Percentiles rank a stretch among this genome's conserved stretches.
These are phyloP conservation scores for Diaporthe vaccinii DNA, from an alignment of 2,329 filamentous ascomycete genomes.

Conservation along the genomic window DNA sequence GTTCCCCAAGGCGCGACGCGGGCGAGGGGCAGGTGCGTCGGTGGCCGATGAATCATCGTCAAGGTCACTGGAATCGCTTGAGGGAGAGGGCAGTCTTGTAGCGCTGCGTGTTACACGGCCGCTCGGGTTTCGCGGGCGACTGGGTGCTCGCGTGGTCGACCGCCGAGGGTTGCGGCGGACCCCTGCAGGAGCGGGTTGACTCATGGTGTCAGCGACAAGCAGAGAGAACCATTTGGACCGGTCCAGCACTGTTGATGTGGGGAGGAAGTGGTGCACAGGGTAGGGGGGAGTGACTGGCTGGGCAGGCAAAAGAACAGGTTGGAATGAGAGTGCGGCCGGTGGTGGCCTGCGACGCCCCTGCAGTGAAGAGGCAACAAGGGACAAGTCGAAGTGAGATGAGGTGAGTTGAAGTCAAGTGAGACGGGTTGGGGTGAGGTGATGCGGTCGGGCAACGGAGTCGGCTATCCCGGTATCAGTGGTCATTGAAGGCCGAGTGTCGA, in stretches of 20 bases:
- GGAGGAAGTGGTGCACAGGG: neutral
- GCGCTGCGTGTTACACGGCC: conserved; percentile 40
- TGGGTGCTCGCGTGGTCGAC: conserved; percentile 29
- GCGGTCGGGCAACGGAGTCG: conserved; percentile 24
- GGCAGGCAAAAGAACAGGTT: neutral
- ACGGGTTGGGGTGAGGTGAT: conserved; percentile 6
- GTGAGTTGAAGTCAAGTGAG: conserved; percentile 14
- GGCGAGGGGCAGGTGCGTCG: conserved; percentile 16
- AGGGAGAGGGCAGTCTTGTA: conserved; percentile 33
- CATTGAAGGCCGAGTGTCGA: neutral
- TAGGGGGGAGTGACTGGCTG: neutral
- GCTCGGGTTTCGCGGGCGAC: conserved; percentile 34
- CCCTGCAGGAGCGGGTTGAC: conserved; percentile 38
- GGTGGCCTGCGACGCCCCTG: conserved; percentile 6
- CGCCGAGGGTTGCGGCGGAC: conserved; percentile 41
- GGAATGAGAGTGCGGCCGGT: neutral
- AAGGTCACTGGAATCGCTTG: conserved; percentile 20
- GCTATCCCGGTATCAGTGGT: neutral
- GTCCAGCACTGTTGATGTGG: conserved; percentile 4
- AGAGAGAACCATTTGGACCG: conserved; percentile 15
- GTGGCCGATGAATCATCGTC: conserved; percentile 27
- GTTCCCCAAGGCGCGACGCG: neutral
- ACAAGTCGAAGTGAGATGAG: conserved; percentile 11
- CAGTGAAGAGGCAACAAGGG: neutral
- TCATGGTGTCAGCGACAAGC: conserved; percentile 37